phyloP scores from a whole-genome alignment of 129 eudicot species.

The Smallanthus sonchifolius region DNA sequence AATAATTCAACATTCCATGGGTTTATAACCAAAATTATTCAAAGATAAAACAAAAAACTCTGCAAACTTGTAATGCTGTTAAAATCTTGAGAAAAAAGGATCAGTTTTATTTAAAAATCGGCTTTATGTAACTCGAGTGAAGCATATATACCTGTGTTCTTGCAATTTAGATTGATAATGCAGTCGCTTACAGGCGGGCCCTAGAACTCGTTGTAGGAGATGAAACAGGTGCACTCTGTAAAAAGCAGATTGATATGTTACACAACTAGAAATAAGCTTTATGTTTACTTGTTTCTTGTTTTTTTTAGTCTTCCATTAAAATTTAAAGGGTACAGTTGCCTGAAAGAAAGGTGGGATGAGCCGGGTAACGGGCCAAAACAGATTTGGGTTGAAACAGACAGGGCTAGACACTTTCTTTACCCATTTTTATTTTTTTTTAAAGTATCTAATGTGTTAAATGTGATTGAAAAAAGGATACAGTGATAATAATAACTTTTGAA shows the following conservation, averaged over 20 bases:
- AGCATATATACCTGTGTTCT: not conserved
- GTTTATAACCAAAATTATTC: not conserved
- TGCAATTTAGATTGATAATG: conserved; percentile 1
- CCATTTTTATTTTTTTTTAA: not conserved
- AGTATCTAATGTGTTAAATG: not conserved
- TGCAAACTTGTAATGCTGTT: not conserved
- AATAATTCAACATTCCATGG: not conserved
- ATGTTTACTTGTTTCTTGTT: not conserved
- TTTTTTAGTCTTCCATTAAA: not conserved
- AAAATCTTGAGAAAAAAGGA: not conserved
- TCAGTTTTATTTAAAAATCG: not conserved
- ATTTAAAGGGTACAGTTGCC: not conserved
- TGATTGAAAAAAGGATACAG: not conserved
- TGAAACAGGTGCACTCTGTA: conserved; percentile 70
- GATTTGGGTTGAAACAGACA: not conserved
- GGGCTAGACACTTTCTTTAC: not conserved
- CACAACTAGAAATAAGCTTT: not conserved
- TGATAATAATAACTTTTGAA: not conserved
- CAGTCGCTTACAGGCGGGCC: conserved; percentile 47
- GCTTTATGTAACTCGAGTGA: not conserved
- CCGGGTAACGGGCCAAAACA: not conserved
- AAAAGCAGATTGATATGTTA: conserved; percentile 1
- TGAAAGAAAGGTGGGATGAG: not conserved
- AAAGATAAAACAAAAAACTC: not conserved
- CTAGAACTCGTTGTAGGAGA: conserved; percentile 37